phyloP scores from a whole-genome alignment of 768 basidiomycete species.

The Guyanaporus albipodus region DNA sequence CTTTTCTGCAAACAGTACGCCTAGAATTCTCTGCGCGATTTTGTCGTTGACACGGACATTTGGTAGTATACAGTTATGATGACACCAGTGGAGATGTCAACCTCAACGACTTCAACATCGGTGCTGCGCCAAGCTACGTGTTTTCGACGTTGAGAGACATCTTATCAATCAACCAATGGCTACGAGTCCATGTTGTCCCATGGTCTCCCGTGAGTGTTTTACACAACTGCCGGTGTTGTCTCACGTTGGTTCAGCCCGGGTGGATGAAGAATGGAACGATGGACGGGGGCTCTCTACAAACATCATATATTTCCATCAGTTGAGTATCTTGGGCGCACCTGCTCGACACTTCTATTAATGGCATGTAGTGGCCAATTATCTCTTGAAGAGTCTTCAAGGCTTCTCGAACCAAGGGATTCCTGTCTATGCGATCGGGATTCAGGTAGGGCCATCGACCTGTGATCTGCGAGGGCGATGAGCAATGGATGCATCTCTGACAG shows the following conservation, averaged over 20 bases:
- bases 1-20: constrained; percentile 57
- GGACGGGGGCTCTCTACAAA: constrained; percentile 59
- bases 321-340: constrained; percentile 30
- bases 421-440: constrained; percentile 60
- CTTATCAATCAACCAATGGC: constrained; percentile 45
- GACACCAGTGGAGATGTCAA: constrained; percentile 59
- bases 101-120: constrained; percentile 54
- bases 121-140: constrained; percentile 55
- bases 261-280: constrained; percentile 78
- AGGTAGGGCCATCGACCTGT: constrained; percentile 26
- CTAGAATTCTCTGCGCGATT: not conserved
- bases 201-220: constrained; percentile 64
- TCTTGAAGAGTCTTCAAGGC: constrained; percentile 68
- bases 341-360: not conserved
- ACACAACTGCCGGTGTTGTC: not conserved
- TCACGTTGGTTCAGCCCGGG: constrained; percentile 46
- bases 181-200: constrained; percentile 58
- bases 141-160: constrained; percentile 67
- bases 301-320: constrained; percentile 45
- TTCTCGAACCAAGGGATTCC: constrained; percentile 57
- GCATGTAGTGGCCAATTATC: constrained; percentile 60
- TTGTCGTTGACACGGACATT: constrained; percentile 1
- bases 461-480: not conserved
- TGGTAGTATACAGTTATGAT: constrained; percentile 59
- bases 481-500: constrained; percentile 29